Evolutionary conservation across 768 basidiomycete genomes (phyloP), one percentile per base, ranked within the genome.

Genomic region (Phlebiopsis gigantea): DNA sequence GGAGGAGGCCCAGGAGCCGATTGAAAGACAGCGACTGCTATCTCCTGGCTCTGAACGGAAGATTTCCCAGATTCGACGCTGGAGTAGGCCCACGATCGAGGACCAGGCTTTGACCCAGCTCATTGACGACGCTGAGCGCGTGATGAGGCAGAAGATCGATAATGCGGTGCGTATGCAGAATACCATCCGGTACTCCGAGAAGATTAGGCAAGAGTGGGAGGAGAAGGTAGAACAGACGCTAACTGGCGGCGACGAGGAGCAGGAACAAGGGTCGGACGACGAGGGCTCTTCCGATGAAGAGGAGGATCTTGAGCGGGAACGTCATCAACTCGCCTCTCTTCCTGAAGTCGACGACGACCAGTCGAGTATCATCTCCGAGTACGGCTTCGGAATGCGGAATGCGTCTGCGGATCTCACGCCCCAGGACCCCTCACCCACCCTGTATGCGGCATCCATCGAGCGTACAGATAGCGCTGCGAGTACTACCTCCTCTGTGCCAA

Each of bases 201-300:
- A 95, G 74, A 90, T 97, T 28, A 86, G 96, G 75, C 88, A 88
- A 64, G 97, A 98, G 72, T 98, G 96, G 95, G 89, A 98, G 71
- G 88, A 90, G 65, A 85, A 83, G 63, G 87, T 97, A 14, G 87
- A 84, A 58, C 79, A 83, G 63, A 80, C 78, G 42, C 71, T 95
- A 30, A 79, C 79, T 3, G 73, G 74, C 30, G 72, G 77, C 25
- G 80, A 84, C 17, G 82, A 81, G 17, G 83, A 81, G 7, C 83
- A 82, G 43, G 72, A 73, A 29, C 68, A 74, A 10, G 73, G 71
- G 3, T 71, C 66, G 34, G 69, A 74, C 9, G 73, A 71, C 4
- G 72, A 67, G 42, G 70, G 61, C 24, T 70, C 69, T 5, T 67
- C 61, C n/a, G 64, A 61, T 10, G 53, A 62, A 29, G 61, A 64